Evolutionary conservation across 2,329 filamentous ascomycete genomes (phyloP), one percentile per base, ranked within the genome.

Genomic region (Alternaria brassicicola): DNA sequence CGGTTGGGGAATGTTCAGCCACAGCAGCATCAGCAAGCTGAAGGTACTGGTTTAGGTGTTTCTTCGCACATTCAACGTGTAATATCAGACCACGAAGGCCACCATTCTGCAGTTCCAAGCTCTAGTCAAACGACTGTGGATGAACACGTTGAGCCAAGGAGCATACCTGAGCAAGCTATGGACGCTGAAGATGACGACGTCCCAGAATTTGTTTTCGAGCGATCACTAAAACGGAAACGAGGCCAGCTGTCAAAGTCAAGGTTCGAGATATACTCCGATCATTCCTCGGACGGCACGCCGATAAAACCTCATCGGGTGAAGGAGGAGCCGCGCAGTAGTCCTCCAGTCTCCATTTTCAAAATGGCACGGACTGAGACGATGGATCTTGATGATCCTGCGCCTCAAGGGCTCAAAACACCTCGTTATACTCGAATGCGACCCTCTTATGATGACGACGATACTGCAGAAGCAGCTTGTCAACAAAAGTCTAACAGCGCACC

Each of bases 101-200:
- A 38, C 15, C 50, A 38, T 19, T 46, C 59, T n/a, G 57, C 62
- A 6, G 66, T 60, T n/a, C 45, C 73, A 26, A 59, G 68, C 13
- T 82, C 80, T 1, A 82, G 79, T 54, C 80, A 82, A 61, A 81
- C 78, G 3, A 83, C 80, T 5, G 76, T 77, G 47, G 73, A 75
- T 39, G 76, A 79, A 49, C 60, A 47, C 12, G 47, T 62, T 10
- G 65, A 72, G 10, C 65, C 70, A 31, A 50, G 30, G 26, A 45
- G 52, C 46, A 48, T 30, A 41, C 43, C 41, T 6, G 54, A 57
- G 19, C 59, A 56, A 10, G 35, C 28, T 13, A 55, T 52, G 7
- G 41, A 52, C 19, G 58, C 57, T 8, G 54, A 64, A 19, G 69
- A 70, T 13, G 73, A 77, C n/a, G 77, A 81, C n/a, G 75, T 73